phyloP scores from a whole-genome alignment of 331 rosid genomes.

The Malus hybrid region DNA sequence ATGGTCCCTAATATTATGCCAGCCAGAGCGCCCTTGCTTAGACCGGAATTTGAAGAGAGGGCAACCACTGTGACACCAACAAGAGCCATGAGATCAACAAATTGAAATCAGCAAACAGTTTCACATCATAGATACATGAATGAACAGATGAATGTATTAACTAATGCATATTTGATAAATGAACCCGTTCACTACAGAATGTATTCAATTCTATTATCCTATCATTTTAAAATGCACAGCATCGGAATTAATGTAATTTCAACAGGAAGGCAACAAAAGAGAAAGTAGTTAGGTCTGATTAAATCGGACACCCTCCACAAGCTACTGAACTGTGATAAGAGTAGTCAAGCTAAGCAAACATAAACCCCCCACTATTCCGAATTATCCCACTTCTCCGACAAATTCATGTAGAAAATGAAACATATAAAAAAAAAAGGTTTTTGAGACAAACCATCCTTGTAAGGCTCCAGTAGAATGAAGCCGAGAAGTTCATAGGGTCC shows the following conservation, averaged over 20 bases:
- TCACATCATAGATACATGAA: not conserved
- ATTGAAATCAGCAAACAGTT: not conserved
- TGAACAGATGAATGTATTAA: not conserved
- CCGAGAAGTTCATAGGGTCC: constrained; percentile 78
- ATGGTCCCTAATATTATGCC: constrained; percentile 72
- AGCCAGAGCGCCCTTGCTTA: constrained; percentile 64
- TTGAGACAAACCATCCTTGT: constrained; percentile 43
- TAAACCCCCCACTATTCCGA: too few species aligned
- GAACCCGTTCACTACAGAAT: too few species aligned
- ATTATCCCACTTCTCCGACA: too few species aligned
- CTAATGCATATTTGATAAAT: not conserved
- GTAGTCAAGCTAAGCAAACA: too few species aligned
- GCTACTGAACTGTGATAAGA: too few species aligned
- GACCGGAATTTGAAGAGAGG: constrained; percentile 23
- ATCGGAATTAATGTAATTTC: not conserved
- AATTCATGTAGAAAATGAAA: not conserved
- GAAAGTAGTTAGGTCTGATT: too few species aligned
- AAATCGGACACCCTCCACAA: too few species aligned
- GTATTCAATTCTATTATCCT: too few species aligned
- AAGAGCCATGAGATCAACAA: constrained; percentile 19
- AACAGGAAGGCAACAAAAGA: too few species aligned
- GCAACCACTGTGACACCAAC: constrained; percentile 32
- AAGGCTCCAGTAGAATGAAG: constrained; percentile 36
- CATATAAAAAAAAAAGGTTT: constrained; percentile 19
- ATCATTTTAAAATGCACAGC: not conserved